phyloP scores from a whole-genome alignment of 2,329 filamentous ascomycete species.

The Leptographium procerum region DNA sequence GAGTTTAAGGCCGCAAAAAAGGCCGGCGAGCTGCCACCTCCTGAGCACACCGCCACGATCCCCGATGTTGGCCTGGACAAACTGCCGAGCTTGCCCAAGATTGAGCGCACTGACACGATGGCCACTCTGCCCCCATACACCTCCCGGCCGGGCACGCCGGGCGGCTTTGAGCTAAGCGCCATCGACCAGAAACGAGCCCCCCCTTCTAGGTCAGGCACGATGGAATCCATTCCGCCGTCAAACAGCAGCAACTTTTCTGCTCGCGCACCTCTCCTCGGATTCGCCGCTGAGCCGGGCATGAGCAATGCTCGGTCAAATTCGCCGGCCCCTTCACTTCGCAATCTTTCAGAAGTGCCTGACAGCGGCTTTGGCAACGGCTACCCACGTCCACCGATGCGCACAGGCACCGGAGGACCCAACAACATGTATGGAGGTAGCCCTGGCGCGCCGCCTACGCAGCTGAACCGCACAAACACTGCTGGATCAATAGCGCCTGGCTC shows the following conservation, averaged over 20 bases:
- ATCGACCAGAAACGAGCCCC: conserved; percentile 39
- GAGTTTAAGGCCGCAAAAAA: conserved; percentile 40
- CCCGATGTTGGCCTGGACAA: conserved; percentile 40
- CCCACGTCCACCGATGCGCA: conserved; percentile 9
- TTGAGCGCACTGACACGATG: conserved; percentile 49
- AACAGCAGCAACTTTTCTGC: conserved; percentile 15
- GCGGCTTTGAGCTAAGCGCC: conserved; percentile 38
- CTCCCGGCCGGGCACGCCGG: conserved; percentile 46
- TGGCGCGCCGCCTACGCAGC: neutral
- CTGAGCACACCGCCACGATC: conserved; percentile 53
- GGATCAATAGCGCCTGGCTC: neutral
- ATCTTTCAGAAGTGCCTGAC: conserved; percentile 1
- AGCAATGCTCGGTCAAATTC: conserved; percentile 15
- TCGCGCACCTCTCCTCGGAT: conserved; percentile 18
- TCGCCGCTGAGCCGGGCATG: conserved; percentile 21
- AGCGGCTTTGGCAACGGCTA: neutral
- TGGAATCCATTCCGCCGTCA: conserved; percentile 14
- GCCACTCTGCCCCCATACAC: conserved; percentile 51
- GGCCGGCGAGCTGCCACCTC: conserved; percentile 37
- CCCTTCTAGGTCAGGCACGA: conserved; percentile 23
- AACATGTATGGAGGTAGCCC: conserved; percentile 14
- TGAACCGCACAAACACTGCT: conserved; percentile 17
- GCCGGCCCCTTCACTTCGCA: conserved; percentile 14
- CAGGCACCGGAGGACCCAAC: conserved; percentile 16
- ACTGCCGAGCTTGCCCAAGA: conserved; percentile 45